Conservation (phyloP, 1,284 basidiomycete species). For the Pterula multifida region DNA sequence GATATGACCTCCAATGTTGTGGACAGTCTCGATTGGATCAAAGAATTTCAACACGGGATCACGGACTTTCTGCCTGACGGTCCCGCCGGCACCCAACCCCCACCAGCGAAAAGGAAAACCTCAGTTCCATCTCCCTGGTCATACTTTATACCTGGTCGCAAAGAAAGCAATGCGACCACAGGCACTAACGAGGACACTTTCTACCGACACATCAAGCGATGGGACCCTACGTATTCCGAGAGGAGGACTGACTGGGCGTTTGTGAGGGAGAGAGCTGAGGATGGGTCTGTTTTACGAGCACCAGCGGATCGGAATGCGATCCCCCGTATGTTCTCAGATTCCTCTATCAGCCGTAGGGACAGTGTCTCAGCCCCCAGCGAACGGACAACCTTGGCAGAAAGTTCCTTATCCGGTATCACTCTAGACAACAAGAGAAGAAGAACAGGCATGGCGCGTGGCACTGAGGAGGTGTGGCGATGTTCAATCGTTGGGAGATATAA, state of each 20-base stretch:
- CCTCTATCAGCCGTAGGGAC: background rate
- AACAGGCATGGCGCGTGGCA: constrained; percentile 34
- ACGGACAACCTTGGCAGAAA: constrained; percentile 18
- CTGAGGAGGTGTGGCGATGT: constrained; percentile 59
- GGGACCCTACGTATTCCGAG: constrained; percentile 34
- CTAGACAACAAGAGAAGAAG: constrained; percentile 13
- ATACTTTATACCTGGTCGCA: constrained; percentile 14
- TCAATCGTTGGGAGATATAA: constrained; percentile 53
- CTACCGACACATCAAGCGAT: constrained; percentile 31
- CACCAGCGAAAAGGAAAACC: background rate
- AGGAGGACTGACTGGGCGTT: constrained; percentile 52
- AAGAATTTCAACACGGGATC: background rate
- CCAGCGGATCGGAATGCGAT: background rate
- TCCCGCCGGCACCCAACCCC: background rate
- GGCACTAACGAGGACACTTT: constrained; percentile 47
- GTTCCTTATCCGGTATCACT: constrained; percentile 15
- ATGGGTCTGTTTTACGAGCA: constrained; percentile 8
- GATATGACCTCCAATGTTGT: background rate
- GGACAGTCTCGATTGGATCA: background rate
- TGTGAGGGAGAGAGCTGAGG: constrained; percentile 35
- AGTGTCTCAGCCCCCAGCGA: constrained; percentile 3
- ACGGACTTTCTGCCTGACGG: background rate
- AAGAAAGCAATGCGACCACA: constrained; percentile 38
- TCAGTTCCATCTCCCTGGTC: background rate
- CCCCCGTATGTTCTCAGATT: constrained; percentile 1